Evolutionary conservation across 306 rosid genomes (phyloP).

Genomic region (Vicia faba): DNA sequence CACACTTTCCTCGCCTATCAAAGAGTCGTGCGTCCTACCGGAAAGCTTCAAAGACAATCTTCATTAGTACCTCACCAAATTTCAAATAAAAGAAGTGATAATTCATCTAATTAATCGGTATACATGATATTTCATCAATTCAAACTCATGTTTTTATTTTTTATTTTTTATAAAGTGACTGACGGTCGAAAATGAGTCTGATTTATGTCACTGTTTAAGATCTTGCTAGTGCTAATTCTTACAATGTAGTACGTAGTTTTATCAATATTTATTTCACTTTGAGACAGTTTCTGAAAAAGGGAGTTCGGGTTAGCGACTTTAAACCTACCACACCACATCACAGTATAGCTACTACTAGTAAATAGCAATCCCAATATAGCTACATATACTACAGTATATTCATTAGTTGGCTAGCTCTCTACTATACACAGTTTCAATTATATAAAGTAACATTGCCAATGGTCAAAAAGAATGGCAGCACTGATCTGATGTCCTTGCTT

Average conservation of each 20-base stretch:
- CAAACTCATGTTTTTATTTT: too few relatives aligned
- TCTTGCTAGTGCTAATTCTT: background rate
- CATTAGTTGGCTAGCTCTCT: background rate
- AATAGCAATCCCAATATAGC: background rate
- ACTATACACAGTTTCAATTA: background rate
- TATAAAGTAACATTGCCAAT: background rate
- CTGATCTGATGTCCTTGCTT: background rate
- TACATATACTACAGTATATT: background rate
- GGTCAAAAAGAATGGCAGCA: constrained; percentile 15
- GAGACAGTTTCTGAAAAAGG: constrained; percentile 37
- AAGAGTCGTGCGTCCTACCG: too few relatives aligned
- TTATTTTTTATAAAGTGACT: background rate
- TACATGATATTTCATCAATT: background rate
- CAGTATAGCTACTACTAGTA: background rate
- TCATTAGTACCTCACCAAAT: too few relatives aligned
- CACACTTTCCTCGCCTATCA: too few relatives aligned
- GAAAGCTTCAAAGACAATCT: too few relatives aligned
- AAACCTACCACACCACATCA: background rate
- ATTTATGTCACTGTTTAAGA: background rate
- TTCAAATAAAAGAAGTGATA: background rate
- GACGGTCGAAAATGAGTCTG: background rate
- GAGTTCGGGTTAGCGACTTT: constrained; percentile 26
- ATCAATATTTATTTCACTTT: background rate
- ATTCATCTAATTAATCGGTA: too few relatives aligned
- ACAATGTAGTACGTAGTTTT: background rate